Percentiles rank a stretch among this genome's conserved stretches.
These are phyloP conservation scores for Penicillium freii DNA, from an alignment of 2,329 filamentous ascomycete species.

Conservation along the genomic window DNA sequence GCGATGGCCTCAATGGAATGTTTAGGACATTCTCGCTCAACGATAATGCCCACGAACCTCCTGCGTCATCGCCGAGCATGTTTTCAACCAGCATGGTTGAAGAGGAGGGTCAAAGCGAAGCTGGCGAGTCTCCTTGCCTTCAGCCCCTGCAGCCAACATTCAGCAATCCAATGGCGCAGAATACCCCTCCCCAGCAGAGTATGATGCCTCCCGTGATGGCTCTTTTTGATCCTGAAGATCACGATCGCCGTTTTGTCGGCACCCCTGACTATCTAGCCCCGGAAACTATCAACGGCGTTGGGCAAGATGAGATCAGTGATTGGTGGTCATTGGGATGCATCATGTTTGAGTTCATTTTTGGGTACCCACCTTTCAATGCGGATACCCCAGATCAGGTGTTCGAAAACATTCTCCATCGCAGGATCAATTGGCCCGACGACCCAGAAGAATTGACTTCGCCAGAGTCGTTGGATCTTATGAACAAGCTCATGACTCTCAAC, in stretches of 20 bases:
- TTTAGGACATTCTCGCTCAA: constrained; percentile 75
- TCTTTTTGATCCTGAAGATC: constrained; percentile 92
- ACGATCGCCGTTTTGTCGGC: constrained; percentile 87
- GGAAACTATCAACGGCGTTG: constrained; percentile 91
- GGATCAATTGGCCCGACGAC: constrained; percentile 89
- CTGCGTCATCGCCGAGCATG: constrained; percentile 37
- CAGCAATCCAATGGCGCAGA: constrained; percentile 48
- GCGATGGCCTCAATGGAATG: constrained; percentile 79
- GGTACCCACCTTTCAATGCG: constrained; percentile 90
- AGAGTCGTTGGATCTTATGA: constrained; percentile 92
- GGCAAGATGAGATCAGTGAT: constrained; percentile 97
- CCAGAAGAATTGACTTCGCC: constrained; percentile 74
- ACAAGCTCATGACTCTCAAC: constrained; percentile 82
- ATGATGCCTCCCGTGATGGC: constrained; percentile 93
- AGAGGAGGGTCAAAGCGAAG: constrained; percentile 69
- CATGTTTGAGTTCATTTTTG: constrained; percentile 92
- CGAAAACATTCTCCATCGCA: constrained; percentile 87
- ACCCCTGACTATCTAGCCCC: constrained; percentile 96
- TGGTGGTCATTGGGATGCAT: constrained; percentile 99
- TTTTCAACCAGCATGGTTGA: constrained; percentile 59
- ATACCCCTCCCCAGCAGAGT: constrained; percentile 56
- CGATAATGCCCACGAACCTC: constrained; percentile 53
- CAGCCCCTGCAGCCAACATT: constrained; percentile 61
- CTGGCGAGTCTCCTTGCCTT: constrained; percentile 74
- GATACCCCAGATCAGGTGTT: constrained; percentile 89